Conservation (phyloP, 2,329 filamentous ascomycete genomes). For the Colletotrichum orchidophilum region DNA sequence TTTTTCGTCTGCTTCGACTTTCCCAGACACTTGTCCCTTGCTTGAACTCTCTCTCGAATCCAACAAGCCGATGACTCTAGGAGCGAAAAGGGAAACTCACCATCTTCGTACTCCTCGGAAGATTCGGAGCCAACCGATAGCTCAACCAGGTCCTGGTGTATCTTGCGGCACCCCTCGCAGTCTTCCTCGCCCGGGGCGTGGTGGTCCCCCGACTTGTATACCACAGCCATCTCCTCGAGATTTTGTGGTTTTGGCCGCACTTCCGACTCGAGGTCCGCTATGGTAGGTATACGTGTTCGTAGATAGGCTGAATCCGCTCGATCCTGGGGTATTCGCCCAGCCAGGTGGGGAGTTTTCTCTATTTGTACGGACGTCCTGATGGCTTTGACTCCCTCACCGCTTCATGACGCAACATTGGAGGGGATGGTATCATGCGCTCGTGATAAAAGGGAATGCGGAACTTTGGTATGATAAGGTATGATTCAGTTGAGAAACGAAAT, state of each 20-base stretch:
- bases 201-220: slow-evolving; percentile 9
- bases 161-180: slow-evolving; percentile 32
- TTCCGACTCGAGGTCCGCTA: not conserved
- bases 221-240: slow-evolving; percentile 1
- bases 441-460: not conserved
- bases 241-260: not conserved
- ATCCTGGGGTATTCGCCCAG: not conserved
- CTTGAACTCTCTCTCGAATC: not conserved
- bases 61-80: not conserved
- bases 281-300: not conserved
- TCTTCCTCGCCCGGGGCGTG: slow-evolving; percentile 9
- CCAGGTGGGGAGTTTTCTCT: slow-evolving; percentile 6
- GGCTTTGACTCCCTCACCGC: slow-evolving; percentile 28
- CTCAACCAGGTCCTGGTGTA: slow-evolving; percentile 24
- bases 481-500: slow-evolving; percentile 16
- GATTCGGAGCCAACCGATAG: slow-evolving; percentile 17
- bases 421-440: slow-evolving; percentile 33
- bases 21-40: not conserved
- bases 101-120: slow-evolving; percentile 29
- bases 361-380: slow-evolving; percentile 24
- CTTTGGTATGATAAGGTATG: slow-evolving; percentile 17
- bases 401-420: slow-evolving; percentile 34
- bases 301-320: not conserved
- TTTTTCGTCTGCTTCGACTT: not conserved
- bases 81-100: not conserved